These are phyloP conservation scores for Grifola frondosa DNA, from an alignment of 1,284 basidiomycete species.

Conservation along the genomic window DNA sequence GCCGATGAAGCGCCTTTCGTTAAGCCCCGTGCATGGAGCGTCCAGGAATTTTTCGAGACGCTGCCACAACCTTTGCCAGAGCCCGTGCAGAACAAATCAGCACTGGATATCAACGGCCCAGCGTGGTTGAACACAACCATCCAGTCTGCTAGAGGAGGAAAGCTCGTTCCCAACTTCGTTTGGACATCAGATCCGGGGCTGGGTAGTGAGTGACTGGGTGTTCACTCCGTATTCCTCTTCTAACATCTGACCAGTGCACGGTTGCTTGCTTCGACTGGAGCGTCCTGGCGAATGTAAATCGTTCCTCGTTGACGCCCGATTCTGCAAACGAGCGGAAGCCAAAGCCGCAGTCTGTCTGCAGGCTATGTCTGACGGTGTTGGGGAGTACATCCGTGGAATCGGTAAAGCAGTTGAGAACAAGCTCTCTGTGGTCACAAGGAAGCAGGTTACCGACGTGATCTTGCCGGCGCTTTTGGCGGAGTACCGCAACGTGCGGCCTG, in stretches of 20 bases:
- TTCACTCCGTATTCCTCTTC: slow-evolving; percentile 2
- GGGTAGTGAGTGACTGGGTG: slow-evolving; percentile 38
- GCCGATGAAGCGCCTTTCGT: slow-evolving; percentile 8
- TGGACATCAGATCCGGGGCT: slow-evolving; percentile 42
- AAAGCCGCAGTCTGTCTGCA: slow-evolving; percentile 61
- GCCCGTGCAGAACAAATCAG: slow-evolving; percentile 41
- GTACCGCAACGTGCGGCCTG: slow-evolving; percentile 41
- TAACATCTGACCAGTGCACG: slow-evolving; percentile 45
- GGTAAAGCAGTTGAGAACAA: slow-evolving; percentile 41
- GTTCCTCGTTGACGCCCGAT: slow-evolving; percentile 58
- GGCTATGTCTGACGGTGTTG: slow-evolving; percentile 60
- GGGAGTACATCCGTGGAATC: slow-evolving; percentile 50
- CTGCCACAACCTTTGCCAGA: slow-evolving; percentile 61
- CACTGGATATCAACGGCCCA: slow-evolving; percentile 49
- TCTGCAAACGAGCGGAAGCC: slow-evolving; percentile 57
- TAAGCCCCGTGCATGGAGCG: slow-evolving; percentile 27
- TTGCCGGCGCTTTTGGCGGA: slow-evolving; percentile 45
- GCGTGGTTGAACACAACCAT: slow-evolving; percentile 53
- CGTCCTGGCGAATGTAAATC: slow-evolving; percentile 49
- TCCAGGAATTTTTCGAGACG: slow-evolving; percentile 57
- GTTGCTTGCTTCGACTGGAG: slow-evolving; percentile 57
- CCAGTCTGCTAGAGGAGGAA: slow-evolving; percentile 50
- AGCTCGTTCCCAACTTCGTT: slow-evolving; percentile 43
- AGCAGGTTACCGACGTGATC: slow-evolving; percentile 42
- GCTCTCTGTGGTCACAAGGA: slow-evolving; percentile 42